Base-by-base conservation (phyloP, 352 stramenopile genomes). In the Phytophthora macrochlamydospora region DNA sequence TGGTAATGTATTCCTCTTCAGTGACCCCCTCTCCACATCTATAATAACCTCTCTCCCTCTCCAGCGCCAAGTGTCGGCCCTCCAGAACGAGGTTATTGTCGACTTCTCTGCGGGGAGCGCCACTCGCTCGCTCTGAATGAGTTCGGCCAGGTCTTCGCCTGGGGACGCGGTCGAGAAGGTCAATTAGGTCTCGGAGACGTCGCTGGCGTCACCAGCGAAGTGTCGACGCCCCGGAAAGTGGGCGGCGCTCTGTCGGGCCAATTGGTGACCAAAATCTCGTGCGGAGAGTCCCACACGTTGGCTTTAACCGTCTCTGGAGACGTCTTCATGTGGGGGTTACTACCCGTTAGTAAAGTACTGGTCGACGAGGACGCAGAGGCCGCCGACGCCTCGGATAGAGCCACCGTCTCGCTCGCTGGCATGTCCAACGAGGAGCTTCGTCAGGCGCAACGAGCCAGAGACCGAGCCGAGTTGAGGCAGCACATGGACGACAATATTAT, bases 61-160 rank as follows among this genome's bases (percentile, higher is more conserved):
- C 4, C 43, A 93, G 84, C 80, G 71, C 14, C 73, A 79, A 43
- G 68, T 94, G 44, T 68, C 82, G 2, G 69, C 81, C 65, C 71
- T 94, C 18, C 64, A 69, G 12, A 73, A 75, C 28, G 65, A 92
- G 31, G 81, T 85, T 45, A 71, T 94, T 45, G 80, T 87, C 37
- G 86, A 90, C 50, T 91, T 91, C 58, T 90, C 84, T 1, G 86
- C 82, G 86, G 86, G 18, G 86, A 87, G 54, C 76, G 88, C 51
- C 86, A 94, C 71, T 90, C 80, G 13, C 74, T 94, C 7, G 84
- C 81, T 2, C 78, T 93, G 7, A 94, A 89, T 43, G 84, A 94
- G 51, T 94, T 93, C 51, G 86, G 86, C 50, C 84, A 93, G 7
- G 83, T 94, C 9, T 92, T 92, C 53, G 76, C 86, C 7, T 94